These are phyloP conservation scores for Coelastrella sp. DNA, from an alignment of 139 green algal genomes.

Conservation along the genomic window DNA sequence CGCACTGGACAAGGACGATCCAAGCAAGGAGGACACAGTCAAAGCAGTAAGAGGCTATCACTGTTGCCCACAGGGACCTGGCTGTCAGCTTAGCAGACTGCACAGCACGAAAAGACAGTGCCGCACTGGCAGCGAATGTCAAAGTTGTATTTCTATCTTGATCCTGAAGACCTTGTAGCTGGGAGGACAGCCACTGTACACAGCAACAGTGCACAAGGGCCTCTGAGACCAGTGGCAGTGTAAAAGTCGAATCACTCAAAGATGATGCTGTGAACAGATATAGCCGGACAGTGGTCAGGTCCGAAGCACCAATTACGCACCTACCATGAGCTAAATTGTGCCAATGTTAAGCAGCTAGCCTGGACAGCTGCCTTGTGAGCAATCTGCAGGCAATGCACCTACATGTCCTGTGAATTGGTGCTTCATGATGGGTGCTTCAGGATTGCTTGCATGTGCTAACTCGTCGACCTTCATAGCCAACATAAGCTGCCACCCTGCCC, in stretches of 20 bases:
- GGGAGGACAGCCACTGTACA: background rate
- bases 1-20: slow-evolving; percentile 69
- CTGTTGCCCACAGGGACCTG: background rate
- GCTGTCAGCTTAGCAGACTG: background rate
- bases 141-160: too few relatives aligned
- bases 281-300: too few relatives aligned
- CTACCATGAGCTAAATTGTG: too few relatives aligned
- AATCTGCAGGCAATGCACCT: background rate
- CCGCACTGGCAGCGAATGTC: background rate
- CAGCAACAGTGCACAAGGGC: too few relatives aligned
- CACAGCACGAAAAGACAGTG: background rate
- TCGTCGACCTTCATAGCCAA: background rate
- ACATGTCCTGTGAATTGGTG: background rate
- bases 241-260: too few relatives aligned
- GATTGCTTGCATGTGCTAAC: too few relatives aligned
- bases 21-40: slow-evolving; percentile 70
- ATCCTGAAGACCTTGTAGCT: background rate
- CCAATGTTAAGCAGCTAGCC: too few relatives aligned
- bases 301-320: too few relatives aligned
- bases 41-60: slow-evolving; percentile 23
- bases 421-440: too few relatives aligned
- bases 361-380: too few relatives aligned
- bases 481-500: background rate
- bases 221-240: too few relatives aligned
- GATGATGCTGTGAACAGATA: too few relatives aligned